phyloP scores from a whole-genome alignment of 1,139 yeast species.

The Hansenula anomala region DNA sequence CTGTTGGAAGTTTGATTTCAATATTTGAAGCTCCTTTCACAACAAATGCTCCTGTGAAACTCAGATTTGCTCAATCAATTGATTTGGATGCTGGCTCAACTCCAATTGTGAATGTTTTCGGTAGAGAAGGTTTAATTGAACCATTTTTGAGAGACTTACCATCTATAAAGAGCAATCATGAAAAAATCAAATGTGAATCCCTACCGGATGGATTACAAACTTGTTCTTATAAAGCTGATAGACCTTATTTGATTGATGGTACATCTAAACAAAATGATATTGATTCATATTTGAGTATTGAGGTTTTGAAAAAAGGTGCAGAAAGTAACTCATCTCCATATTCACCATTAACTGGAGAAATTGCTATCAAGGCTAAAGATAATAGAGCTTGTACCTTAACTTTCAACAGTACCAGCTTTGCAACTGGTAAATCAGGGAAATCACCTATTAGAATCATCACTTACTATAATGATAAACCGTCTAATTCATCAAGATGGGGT shows the following conservation, averaged over 20 bases:
- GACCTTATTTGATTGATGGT: conserved; percentile 51
- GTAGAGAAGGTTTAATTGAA: conserved; percentile 43
- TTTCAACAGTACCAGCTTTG: conserved; percentile 47
- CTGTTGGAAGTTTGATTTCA: conserved; percentile 35
- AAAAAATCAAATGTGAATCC: conserved; percentile 31
- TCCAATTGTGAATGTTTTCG: conserved; percentile 42
- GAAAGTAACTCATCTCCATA: conserved; percentile 42
- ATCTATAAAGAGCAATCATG: conserved; percentile 40
- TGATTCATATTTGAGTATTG: conserved; percentile 42
- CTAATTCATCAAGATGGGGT: conserved; percentile 4
- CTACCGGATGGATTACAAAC: conserved; percentile 42
- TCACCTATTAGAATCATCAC: conserved; percentile 62
- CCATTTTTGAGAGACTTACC: conserved; percentile 55
- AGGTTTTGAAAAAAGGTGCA: conserved; percentile 44
- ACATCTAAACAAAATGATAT: conserved; percentile 28
- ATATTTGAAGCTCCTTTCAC: conserved; percentile 49
- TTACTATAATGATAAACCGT: conserved; percentile 36
- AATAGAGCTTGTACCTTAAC: conserved; percentile 59
- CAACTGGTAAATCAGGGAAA: conserved; percentile 26
- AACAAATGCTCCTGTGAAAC: conserved; percentile 57
- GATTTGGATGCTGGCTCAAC: conserved; percentile 31
- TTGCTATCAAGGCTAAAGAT: conserved; percentile 52
- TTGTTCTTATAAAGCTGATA: conserved; percentile 47
- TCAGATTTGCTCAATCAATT: conserved; percentile 59
- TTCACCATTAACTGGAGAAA: conserved; percentile 63